phyloP scores from a whole-genome alignment of 495 filamentous ascomycete genomes.

The Aspergillus carlsbadensis region DNA sequence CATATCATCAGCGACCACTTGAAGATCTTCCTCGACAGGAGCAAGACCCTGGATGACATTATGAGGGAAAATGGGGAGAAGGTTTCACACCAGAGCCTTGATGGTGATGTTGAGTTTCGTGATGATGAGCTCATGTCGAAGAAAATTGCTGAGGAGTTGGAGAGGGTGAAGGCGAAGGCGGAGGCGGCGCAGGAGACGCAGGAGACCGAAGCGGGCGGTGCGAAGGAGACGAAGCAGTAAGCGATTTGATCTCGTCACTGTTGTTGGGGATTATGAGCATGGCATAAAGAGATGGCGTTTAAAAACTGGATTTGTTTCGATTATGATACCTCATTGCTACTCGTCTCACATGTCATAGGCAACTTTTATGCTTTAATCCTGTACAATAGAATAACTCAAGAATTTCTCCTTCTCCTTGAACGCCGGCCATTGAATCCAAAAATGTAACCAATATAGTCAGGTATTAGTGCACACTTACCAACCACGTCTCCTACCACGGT shows the following conservation, averaged over 20 bases:
- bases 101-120: conserved; percentile 69
- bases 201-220: neutral
- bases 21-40: conserved; percentile 45
- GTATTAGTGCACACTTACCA: conserved; percentile 40
- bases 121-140: conserved; percentile 52
- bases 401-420: conserved; percentile 11
- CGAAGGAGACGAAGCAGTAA: neutral
- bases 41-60: conserved; percentile 38
- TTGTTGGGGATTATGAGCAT: no score
- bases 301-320: conserved; percentile 3
- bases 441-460: conserved; percentile 2
- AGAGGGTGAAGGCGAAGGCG: conserved; percentile 12
- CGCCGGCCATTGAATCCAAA: conserved; percentile 11
- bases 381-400: conserved; percentile 15
- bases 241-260: no score
- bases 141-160: conserved; percentile 12
- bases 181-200: neutral
- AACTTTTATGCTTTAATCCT: conserved; percentile 20
- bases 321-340: conserved; percentile 18
- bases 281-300: neutral
- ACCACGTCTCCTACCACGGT: conserved; percentile 68
- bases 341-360: conserved; percentile 19
- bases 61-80: conserved; percentile 32
- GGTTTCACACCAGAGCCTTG: conserved; percentile 33
- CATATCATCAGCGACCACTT: conserved; percentile 94